Base-by-base conservation (phyloP, 257 asterid species). In the Paulownia fortunei region DNA sequence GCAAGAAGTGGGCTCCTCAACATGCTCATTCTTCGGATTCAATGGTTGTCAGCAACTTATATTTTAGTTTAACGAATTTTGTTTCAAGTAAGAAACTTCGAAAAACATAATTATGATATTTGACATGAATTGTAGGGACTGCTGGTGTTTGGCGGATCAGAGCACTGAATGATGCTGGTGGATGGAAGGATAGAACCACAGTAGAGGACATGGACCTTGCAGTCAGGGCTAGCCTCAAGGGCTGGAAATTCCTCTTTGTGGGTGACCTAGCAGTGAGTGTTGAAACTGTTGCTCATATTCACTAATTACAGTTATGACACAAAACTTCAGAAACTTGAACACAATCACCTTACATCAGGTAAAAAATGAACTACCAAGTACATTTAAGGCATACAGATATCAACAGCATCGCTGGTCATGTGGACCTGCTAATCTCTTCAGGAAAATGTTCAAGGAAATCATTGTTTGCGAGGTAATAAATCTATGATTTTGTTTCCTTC, bases 121-220 rank as follows among this genome's bases (percentile, higher is more conserved):
- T 37, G 23, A 67, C 34, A 42, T 78, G 64, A 61, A 84, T 69
- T 78, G 36, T 74, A 90, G 96, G 96, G 54, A 90, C 93, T 69
- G 93, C 96, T 24, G 93, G 96, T 11, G 96, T 90, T 26, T 91
- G 96, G 96, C 71, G 94, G 60, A 80, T 91, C 68, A 82, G 73
- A 80, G 96, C 94, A 51, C 58, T 91, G 27, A 71, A 83, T 80
- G 96, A 91, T 76, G 96, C 96, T 37, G 92, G 96, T 13, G 96
- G 96, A 37, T 91, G 94, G 97, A 92, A 90, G 82, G 92, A 92
- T 63, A 81, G 97, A 61, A 92, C 97, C 51, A 92, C 97, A 15
- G 92, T 92, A 6, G 97, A 92, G 83, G 97, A 90, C 80, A 92
- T 92, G 97, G 97, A 92, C 85, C 89, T 90, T 63, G 97, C 97